Base-by-base conservation (phyloP, 805 yeast species). In the Metschnikowia proteae region DNA sequence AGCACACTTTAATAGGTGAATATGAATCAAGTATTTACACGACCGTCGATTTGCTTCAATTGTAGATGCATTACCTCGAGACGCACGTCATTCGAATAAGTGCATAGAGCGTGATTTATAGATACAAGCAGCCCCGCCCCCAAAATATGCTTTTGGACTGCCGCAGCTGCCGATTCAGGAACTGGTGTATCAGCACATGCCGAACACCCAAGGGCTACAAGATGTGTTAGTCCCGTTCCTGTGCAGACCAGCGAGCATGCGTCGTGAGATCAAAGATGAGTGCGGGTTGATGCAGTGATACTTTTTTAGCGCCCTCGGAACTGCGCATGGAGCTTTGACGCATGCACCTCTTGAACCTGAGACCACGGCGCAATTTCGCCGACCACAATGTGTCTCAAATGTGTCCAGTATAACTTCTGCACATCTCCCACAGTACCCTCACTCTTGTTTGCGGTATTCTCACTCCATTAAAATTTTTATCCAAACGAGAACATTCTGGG, bases 331-430 rank as follows among this genome's bases (percentile, higher is more conserved):
- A 11, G 17, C 25, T 13, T 38, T 27, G 41, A 38, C 41, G 41
- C 41, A 38, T 38, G 41, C 41, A 28, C n/a, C 23, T 28, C 25
- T 38, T 9, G 8, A 38, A 38, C 23, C 41, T 38, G 41, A 38
- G 41, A 38, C 41, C 10, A 27, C 11, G 11, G 32, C 13, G 31
- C 41, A 26, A 13, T 27, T 6, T 6, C 23, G 30, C 8, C 32
- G 11, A 27, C 31, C 32, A 13, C 23, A 38, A 27, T 13, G n/a
- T 13, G 29, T 25, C 11, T 27, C 25, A 32, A 28, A 28, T 38
- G n/a, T 23, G 25, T 38, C n/a, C 31, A 38, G 17, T 38, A 38
- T 38, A 38, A 13, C 29, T 11, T 37, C 39, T n/a, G 22, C 11
- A 26, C 22, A n/a, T 26, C 29, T 27, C 39, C 22, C 39, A 23